Percentiles rank a stretch among this genome's conserved stretches.
Conservation (phyloP, 768 basidiomycete genomes). For the Krasilnikovozyma curviuscula region DNA sequence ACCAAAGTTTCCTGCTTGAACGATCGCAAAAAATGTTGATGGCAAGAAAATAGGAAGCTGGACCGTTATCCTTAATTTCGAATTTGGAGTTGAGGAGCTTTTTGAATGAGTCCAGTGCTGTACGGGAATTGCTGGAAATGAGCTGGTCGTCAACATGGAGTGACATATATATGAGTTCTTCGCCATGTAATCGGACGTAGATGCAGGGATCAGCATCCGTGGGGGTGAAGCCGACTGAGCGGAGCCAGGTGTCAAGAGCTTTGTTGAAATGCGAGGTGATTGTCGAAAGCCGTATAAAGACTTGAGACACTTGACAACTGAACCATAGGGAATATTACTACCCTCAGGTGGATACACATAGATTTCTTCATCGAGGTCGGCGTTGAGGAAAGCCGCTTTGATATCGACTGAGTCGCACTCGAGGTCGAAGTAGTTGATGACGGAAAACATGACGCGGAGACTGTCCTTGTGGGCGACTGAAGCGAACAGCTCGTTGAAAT, state of each 20-base stretch:
- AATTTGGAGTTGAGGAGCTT: background rate
- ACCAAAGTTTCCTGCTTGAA: background rate
- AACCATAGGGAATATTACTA: too few species aligned
- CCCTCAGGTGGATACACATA: background rate
- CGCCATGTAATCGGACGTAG: background rate
- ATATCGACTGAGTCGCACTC: slow-evolving; percentile 12
- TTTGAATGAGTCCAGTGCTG: slow-evolving; percentile 1
- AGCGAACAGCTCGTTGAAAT: too few species aligned
- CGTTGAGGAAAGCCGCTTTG: slow-evolving; percentile 13
- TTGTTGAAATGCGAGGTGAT: slow-evolving; percentile 12
- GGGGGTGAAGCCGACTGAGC: too few species aligned
- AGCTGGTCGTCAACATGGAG: slow-evolving; percentile 13
- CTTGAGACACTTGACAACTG: slow-evolving; percentile 3
- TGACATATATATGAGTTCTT: background rate
- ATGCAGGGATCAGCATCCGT: slow-evolving; percentile 7
- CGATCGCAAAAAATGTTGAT: background rate
- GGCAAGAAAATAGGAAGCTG: background rate
- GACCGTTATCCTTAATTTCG: background rate
- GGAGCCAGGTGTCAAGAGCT: slow-evolving; percentile 9
- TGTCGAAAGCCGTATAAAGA: slow-evolving; percentile 12
- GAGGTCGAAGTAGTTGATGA: too few species aligned
- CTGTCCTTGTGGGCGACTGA: too few species aligned
- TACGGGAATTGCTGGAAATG: slow-evolving; percentile 6
- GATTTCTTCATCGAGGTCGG: slow-evolving; percentile 1
- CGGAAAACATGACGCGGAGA: too few species aligned